Evolutionary conservation across 495 filamentous ascomycete species (phyloP).

Genomic region (Lophiostoma macrostomum): DNA sequence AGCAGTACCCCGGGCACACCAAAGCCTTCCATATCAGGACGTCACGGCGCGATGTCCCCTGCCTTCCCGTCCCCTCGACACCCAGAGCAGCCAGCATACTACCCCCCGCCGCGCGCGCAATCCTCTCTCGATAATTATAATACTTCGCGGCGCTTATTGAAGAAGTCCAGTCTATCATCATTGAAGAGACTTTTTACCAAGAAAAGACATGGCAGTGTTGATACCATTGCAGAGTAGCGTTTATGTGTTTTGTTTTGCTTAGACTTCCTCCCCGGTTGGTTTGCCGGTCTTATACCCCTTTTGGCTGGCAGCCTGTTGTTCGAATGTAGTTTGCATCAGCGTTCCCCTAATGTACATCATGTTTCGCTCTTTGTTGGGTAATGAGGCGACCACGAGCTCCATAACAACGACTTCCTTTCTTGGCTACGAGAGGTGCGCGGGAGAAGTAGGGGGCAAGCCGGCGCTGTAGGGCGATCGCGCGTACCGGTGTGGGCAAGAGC

Average conservation of each 20-base stretch:
- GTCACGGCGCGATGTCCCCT: constrained; percentile 24
- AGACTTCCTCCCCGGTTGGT: constrained; percentile 5
- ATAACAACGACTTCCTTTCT: constrained; percentile 4
- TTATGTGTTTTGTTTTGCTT: constrained; percentile 10
- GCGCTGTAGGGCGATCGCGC: no score
- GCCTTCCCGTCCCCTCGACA: constrained; percentile 6
- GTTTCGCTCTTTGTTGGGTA: constrained; percentile 5
- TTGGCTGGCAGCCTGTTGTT: constrained; percentile 5
- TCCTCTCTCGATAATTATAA: constrained; percentile 20
- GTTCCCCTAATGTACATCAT: constrained; percentile 13
- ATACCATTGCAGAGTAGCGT: constrained; percentile 26
- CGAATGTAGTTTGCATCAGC: constrained; percentile 3
- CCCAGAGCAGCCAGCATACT: constrained; percentile 3
- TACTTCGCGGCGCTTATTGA: constrained; percentile 21
- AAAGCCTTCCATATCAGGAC: constrained; percentile 19
- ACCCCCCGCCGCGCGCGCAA: constrained; percentile 13
- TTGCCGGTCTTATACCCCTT: constrained; percentile 31
- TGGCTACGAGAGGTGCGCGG: no score
- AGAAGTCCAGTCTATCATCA: constrained; percentile 23
- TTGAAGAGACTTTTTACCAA: constrained; percentile 29
- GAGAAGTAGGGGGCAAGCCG: no score
- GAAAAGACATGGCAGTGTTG: constrained; percentile 22
- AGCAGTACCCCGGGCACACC: constrained; percentile 30
- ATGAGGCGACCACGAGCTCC: constrained; percentile 18
- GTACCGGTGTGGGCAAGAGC: no score